Evolutionary conservation across 1,284 basidiomycete genomes (phyloP), one percentile per base, ranked within the genome.

Genomic region (Erythrobasidium hasegawianum): DNA sequence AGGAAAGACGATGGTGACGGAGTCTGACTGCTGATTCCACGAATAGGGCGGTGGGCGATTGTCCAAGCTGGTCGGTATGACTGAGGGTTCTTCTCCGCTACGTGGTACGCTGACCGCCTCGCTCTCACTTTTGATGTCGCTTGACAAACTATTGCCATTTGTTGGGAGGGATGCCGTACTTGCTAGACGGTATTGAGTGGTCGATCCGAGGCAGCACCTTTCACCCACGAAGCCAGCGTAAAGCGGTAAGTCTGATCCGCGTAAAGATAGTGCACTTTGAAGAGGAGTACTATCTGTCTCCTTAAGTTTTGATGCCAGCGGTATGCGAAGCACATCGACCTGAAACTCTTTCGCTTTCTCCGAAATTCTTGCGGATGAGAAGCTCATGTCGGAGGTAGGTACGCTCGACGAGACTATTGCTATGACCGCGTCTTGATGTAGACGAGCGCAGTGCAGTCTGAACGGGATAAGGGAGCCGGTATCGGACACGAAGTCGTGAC

Each of bases 11-110:
- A 97, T 76, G 0, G 89, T 92, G 43, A 97, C 79, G 0, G 87
- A 85, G 74, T 92, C 89, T 1, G 83, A 76, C 2, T 87, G 87
- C 75, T 97, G 94, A 0, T 86, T 89, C 94, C 94, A 97, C 0
- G 89, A 88, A 77, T 91, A 96, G 0, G 89, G 87, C 18, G 84
- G 84, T 5, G 85, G 68, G 33, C 33, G 60, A 33, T 29, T 26
- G 47, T 50, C 9, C 11, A n/a, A 10, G 22, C 57, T 54, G 54
- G 47, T 54, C 14, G 24, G n/a, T 11, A n/a, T 47, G 9, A 33
- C 60, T 18, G 65, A 18, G 33, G 53, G 57, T 41, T 50, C 54
- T 9, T 18, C 39, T 13, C 18, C 70, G 11, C n/a, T 57, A n/a
- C 20, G 59, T 4, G 69, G 55, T 0, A 75, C 75, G 1, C 75